Conservation (phyloP, 352 stramenopile genomes). For the Pythium coloratum region DNA sequence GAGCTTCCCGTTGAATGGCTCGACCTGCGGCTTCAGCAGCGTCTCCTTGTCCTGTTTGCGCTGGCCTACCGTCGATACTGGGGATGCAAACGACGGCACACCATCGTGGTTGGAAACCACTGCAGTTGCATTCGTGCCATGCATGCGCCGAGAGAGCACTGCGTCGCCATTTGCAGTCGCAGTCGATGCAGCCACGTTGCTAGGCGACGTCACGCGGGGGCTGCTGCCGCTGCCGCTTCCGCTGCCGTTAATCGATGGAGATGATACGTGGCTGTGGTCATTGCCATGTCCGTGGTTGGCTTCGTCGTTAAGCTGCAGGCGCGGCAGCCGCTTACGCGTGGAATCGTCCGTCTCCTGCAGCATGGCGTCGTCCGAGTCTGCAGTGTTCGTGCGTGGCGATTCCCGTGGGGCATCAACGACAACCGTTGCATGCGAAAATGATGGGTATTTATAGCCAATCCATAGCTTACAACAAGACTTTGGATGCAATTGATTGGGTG, state of each 20-base stretch:
- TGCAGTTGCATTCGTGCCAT: neutral
- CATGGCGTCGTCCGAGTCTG: constrained; percentile 13
- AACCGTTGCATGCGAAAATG: neutral
- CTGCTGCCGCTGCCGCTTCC: constrained; percentile 2
- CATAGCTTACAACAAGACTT: neutral
- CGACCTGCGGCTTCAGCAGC: constrained; percentile 17
- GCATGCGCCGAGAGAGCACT: constrained; percentile 1
- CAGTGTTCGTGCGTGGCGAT: constrained; percentile 3
- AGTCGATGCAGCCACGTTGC: neutral
- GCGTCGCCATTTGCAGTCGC: constrained; percentile 5
- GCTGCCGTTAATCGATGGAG: neutral
- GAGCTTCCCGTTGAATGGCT: constrained; percentile 7
- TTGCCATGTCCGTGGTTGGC: neutral
- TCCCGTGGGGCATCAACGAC: neutral
- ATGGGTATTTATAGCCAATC: neutral
- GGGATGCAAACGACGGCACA: constrained; percentile 5
- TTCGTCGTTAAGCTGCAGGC: constrained; percentile 11
- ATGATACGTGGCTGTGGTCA: neutral
- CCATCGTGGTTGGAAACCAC: neutral
- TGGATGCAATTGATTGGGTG: neutral
- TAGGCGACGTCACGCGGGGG: neutral
- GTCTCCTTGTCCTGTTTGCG: constrained; percentile 17
- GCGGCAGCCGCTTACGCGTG: constrained; percentile 30
- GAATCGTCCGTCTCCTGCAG: constrained; percentile 30
- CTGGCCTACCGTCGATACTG: constrained; percentile 1